These are phyloP conservation scores for Lasiosphaeria miniovina DNA, from an alignment of 495 filamentous ascomycete species.

Conservation along the genomic window DNA sequence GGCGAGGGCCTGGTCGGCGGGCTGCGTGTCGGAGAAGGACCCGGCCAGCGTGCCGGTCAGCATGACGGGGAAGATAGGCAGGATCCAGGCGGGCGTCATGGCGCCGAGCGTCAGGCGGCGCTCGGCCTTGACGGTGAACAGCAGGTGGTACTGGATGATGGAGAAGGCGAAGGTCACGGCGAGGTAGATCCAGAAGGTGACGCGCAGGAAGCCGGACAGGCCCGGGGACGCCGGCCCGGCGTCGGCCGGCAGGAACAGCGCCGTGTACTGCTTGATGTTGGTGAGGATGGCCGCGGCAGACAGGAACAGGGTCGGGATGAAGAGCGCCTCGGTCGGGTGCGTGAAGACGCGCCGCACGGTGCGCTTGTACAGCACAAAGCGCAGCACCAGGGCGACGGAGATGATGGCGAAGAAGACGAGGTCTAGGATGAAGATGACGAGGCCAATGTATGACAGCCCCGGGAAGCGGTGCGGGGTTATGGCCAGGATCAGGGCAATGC, in stretches of 20 bases:
- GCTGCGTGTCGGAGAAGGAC: conserved; percentile 37
- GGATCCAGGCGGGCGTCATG: conserved; percentile 55
- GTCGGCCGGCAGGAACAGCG: conserved; percentile 34
- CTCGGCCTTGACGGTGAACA: conserved; percentile 46
- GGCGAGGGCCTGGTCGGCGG: conserved; percentile 31
- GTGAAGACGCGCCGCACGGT: conserved; percentile 54
- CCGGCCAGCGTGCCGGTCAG: conserved; percentile 50
- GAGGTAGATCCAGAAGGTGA: conserved; percentile 55
- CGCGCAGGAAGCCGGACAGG: conserved; percentile 39
- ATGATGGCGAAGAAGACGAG: conserved; percentile 56
- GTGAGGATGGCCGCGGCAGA: conserved; percentile 60
- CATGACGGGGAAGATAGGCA: conserved; percentile 56
- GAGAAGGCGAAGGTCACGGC: conserved; percentile 39
- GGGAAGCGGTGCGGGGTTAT: conserved; percentile 56
- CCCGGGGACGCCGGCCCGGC: not conserved
- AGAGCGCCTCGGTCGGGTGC: conserved; percentile 62
- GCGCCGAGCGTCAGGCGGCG: conserved; percentile 33
- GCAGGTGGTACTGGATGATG: conserved; percentile 49
- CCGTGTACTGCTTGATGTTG: conserved; percentile 56
- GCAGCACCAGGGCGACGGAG: conserved; percentile 48
- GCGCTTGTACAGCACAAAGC: conserved; percentile 54
- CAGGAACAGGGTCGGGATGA: conserved; percentile 66
- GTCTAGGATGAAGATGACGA: conserved; percentile 60
- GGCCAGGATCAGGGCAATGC: conserved; percentile 59
- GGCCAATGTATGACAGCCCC: conserved; percentile 57